Conservation (phyloP, 2,329 filamentous ascomycete genomes). For the Didymellaceae sp. region DNA sequence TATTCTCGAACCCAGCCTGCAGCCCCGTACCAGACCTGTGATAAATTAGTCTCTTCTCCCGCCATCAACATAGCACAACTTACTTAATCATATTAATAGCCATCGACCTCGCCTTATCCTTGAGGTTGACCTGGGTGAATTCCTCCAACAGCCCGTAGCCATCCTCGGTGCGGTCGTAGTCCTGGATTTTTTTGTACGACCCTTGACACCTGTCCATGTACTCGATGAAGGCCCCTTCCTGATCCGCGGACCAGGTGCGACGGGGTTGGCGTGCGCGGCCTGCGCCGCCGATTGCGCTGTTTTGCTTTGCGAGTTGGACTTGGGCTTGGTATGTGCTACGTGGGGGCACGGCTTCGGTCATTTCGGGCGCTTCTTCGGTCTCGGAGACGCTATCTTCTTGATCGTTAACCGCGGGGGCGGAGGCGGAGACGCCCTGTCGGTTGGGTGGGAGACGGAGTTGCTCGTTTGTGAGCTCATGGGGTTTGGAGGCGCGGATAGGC, state of each 20-base stretch:
- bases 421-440: neutral
- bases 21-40: conserved; percentile 39
- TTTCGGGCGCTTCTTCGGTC: conserved; percentile 30
- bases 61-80: conserved; percentile 9
- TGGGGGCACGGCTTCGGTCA: conserved; percentile 33
- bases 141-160: conserved; percentile 35
- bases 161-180: conserved; percentile 22
- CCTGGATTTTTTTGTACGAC: conserved; percentile 56
- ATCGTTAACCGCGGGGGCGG: conserved; percentile 2
- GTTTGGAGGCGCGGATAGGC: conserved; percentile 15
- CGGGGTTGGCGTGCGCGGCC: conserved; percentile 27
- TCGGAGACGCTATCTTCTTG: conserved; percentile 36
- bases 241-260: conserved; percentile 35
- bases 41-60: conserved; percentile 13
- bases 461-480: neutral
- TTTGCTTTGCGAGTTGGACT: conserved; percentile 27
- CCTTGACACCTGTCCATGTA: conserved; percentile 57
- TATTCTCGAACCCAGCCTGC: conserved; percentile 35
- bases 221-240: conserved; percentile 54
- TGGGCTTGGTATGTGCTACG: conserved; percentile 27
- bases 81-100: conserved; percentile 50
- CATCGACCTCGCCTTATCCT: conserved; percentile 54
- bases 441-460: neutral
- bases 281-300: conserved; percentile 6
- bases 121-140: conserved; percentile 60